These are phyloP conservation scores for Colletotrichum gloeosporioides DNA, from an alignment of 2,329 filamentous ascomycete genomes.

Conservation along the genomic window DNA sequence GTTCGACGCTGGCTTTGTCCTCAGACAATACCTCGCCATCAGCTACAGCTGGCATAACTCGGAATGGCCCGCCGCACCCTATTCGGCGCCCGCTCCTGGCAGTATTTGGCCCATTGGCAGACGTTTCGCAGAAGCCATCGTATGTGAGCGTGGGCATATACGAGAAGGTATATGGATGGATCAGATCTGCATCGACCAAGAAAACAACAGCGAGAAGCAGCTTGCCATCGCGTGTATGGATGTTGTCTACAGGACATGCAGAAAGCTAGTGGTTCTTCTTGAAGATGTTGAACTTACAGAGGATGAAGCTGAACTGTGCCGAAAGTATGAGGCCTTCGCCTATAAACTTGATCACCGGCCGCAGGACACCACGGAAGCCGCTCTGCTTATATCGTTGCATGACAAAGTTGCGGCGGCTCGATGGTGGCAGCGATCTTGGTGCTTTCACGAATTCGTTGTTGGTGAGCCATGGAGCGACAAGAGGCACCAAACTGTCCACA, in stretches of 20 bases:
- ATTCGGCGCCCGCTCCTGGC: background rate
- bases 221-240: constrained; percentile 5
- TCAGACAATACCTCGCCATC: background rate
- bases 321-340: background rate
- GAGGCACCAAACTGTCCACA: background rate
- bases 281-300: constrained; percentile 4
- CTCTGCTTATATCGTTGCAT: background rate
- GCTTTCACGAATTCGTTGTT: constrained; percentile 9
- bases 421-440: constrained; percentile 15
- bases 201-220: constrained; percentile 34
- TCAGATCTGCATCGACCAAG: constrained; percentile 45
- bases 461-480: constrained; percentile 5
- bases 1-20: background rate
- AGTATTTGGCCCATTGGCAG: background rate
- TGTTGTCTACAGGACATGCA: background rate
- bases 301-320: background rate
- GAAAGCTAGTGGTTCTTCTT: background rate
- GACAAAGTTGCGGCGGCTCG: constrained; percentile 2
- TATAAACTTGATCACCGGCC: background rate
- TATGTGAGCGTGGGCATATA: background rate
- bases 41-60: constrained; percentile 10
- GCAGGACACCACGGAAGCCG: background rate
- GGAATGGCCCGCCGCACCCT: background rate
- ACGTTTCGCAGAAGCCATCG: background rate
- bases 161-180: constrained; percentile 36